Evolutionary conservation across 2,329 filamentous ascomycete genomes (phyloP).

Genomic region (Zelopaecilomyces penicillatus): DNA sequence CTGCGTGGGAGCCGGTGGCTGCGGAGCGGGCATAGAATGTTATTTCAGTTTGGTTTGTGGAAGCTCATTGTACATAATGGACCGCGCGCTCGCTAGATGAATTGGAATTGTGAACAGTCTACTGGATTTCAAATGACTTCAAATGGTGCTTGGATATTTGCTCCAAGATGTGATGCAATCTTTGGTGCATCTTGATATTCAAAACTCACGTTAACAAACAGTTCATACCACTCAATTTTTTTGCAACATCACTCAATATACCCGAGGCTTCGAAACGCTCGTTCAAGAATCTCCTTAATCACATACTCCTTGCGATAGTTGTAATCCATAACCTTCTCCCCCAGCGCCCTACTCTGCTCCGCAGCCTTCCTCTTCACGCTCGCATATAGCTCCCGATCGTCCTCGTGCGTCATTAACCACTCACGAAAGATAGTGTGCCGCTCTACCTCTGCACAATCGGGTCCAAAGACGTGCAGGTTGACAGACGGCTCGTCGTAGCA

Average conservation of each 20-base stretch:
- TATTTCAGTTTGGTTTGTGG: neutral
- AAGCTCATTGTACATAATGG: constrained; percentile 23
- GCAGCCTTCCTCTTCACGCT: constrained; percentile 29
- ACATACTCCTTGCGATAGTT: constrained; percentile 30
- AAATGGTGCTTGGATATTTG: too few species aligned
- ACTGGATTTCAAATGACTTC: too few species aligned
- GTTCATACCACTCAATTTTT: too few species aligned
- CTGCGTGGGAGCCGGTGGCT: constrained; percentile 42
- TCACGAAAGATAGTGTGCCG: constrained; percentile 36
- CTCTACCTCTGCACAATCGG: constrained; percentile 30
- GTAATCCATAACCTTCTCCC: constrained; percentile 29
- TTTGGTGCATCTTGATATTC: too few species aligned
- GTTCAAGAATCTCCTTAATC: constrained; percentile 27
- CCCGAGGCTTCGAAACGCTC: constrained; percentile 12
- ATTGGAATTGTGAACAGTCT: too few species aligned
- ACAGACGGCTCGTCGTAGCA: constrained; percentile 23
- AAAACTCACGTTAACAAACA: too few species aligned
- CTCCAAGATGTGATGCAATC: too few species aligned
- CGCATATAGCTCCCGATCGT: constrained; percentile 32
- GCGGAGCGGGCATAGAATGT: constrained; percentile 22
- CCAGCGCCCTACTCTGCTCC: constrained; percentile 15
- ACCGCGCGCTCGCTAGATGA: neutral
- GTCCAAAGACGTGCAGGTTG: constrained; percentile 42
- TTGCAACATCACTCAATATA: neutral
- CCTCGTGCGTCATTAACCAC: constrained; percentile 27